Base-by-base conservation (phyloP, 805 yeast genomes). In the Isabelozyma pseudorhagii region DNA sequence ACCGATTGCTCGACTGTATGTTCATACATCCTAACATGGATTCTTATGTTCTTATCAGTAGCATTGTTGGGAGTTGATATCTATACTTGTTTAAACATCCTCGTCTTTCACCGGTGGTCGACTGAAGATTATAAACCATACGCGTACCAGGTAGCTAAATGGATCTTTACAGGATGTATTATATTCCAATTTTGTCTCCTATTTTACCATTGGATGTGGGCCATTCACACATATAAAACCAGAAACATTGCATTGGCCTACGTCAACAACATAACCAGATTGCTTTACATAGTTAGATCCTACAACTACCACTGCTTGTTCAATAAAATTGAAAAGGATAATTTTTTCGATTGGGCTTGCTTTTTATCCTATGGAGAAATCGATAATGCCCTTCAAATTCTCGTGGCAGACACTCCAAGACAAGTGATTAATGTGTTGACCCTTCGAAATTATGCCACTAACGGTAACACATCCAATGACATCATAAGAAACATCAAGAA, bases 341-440 rank as follows among this genome's bases (percentile, higher is more conserved):
- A 76, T 17, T 77, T 79, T 39, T 80, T 80, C 55, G 94, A 89
- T 56, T 83, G 85, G 77, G 64, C 84, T 46, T 80, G 89, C 8
- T 81, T 89, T 53, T 79, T 79, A 54, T 77, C 84, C 3, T 88
- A 81, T 65, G 80, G 80, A 54, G 83, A 87, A 45, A 69, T 86
- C 47, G 84, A 86, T 57, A 80, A 81, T 47, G 85, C 87, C 11
- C 70, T 81, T 42, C 74, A 72, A 43, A 77, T 89, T 55, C 58
- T 89, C 8, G 70, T 88, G 42, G 91, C 96, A 0, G 96, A 90
- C 56, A 78, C 91, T 14, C 97, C 97, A 21, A 81, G 97, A 67
- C 97, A 90, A 67, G 84, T 88, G 1, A 80, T 90, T 53, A 90
- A 90, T 61, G 87, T 91, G 27, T 71, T 87, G 56, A 89, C 97